A percentile compares a stretch with the other conserved stretches of the same genome.
Conservation (phyloP, 2,329 filamentous ascomycete genomes). For the Monosporascus sp. region DNA sequence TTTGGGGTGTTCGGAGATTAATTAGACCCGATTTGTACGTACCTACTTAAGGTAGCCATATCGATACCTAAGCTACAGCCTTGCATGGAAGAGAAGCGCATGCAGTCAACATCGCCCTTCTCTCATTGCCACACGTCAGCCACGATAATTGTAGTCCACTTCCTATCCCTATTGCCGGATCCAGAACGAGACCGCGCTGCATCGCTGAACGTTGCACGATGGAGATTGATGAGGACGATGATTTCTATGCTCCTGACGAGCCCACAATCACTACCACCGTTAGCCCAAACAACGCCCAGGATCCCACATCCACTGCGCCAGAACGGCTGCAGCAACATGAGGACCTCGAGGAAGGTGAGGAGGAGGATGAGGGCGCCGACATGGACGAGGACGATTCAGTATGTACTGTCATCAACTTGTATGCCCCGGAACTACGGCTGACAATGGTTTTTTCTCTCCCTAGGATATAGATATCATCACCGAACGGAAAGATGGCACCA, state of each 20-base stretch:
- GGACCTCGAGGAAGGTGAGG: constrained; percentile 59
- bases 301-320: constrained; percentile 23
- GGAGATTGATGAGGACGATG: constrained; percentile 65
- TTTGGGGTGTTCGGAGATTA: too few relatives aligned
- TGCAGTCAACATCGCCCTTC: too few relatives aligned
- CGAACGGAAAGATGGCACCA: constrained; percentile 60
- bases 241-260: constrained; percentile 61
- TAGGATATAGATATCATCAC: constrained; percentile 66
- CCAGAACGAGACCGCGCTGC: too few relatives aligned
- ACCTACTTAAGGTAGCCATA: too few relatives aligned
- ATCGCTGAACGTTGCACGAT: constrained; percentile 32
- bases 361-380: constrained; percentile 55
- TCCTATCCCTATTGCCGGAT: too few relatives aligned
- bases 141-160: too few relatives aligned
- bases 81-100: too few relatives aligned
- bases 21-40: too few relatives aligned
- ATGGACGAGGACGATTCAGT: constrained; percentile 58
- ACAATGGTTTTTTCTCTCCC: background rate
- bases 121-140: too few relatives aligned
- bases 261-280: constrained; percentile 21
- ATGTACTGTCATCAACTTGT: constrained; percentile 7
- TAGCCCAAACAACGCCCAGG: constrained; percentile 11
- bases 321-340: constrained; percentile 37
- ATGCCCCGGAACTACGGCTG: background rate
- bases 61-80: too few relatives aligned